These are phyloP conservation scores for Kewa caespitosa DNA, from an alignment of 179 eudicot genomes.

Conservation along the genomic window DNA sequence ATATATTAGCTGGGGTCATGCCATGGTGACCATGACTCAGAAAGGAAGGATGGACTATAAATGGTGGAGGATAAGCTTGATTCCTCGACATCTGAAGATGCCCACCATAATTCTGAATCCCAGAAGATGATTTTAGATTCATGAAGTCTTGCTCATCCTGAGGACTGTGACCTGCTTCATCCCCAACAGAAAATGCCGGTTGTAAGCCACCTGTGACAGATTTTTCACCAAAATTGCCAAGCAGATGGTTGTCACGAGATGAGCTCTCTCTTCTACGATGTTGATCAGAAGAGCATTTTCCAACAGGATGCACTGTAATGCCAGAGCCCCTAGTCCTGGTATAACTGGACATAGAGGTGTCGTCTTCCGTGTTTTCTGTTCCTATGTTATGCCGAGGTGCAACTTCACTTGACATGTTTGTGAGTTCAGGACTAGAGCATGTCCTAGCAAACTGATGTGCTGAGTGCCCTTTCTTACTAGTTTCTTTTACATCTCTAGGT, in stretches of 20 bases:
- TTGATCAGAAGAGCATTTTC: slow-evolving; percentile 21
- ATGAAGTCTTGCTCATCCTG: slow-evolving; percentile 37
- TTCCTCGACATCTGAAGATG: slow-evolving; percentile 38
- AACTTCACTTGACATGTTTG: slow-evolving; percentile 30
- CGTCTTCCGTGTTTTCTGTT: slow-evolving; percentile 29
- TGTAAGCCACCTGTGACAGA: slow-evolving; percentile 21
- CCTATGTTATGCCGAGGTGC: slow-evolving; percentile 26
- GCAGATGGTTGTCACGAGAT: slow-evolving; percentile 20
- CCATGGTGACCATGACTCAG: slow-evolving; percentile 36
- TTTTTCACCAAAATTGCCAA: slow-evolving; percentile 16
- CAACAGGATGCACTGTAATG: slow-evolving; percentile 18
- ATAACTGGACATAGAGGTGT: slow-evolving; percentile 23
- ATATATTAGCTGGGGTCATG: slow-evolving; percentile 25
- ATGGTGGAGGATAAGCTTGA: slow-evolving; percentile 38
- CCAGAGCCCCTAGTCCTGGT: slow-evolving; percentile 29
- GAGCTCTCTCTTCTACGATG: slow-evolving; percentile 26
- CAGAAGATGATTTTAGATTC: slow-evolving; percentile 33
- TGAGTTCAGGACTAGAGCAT: slow-evolving; percentile 50
- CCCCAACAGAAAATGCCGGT: slow-evolving; percentile 28
- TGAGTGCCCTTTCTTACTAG: slow-evolving; percentile 25
- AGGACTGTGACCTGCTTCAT: slow-evolving; percentile 30
- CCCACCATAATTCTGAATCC: slow-evolving; percentile 29
- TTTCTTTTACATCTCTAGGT: slow-evolving; percentile 29
- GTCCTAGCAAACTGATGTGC: slow-evolving; percentile 48
- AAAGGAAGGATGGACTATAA: slow-evolving; percentile 35